Percentiles rank a stretch among this genome's conserved stretches.
These are phyloP conservation scores for Kappamyces sp. DNA, from an alignment of 192 early-diverging fungal genomes.

Conservation along the genomic window DNA sequence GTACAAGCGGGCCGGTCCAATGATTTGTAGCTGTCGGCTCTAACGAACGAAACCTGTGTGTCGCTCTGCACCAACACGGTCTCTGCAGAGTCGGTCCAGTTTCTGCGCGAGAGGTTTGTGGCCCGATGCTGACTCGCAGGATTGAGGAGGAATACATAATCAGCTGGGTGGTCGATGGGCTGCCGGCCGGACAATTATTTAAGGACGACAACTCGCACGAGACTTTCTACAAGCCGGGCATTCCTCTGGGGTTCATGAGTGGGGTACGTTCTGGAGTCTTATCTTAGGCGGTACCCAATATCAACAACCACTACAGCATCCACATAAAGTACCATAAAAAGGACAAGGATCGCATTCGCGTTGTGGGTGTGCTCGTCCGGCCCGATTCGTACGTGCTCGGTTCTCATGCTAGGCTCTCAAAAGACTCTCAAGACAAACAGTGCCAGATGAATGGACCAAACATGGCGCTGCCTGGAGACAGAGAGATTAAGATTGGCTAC, in stretches of 20 bases:
- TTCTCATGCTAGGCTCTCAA: not conserved
- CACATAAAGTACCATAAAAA: slow-evolving; percentile 72
- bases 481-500: slow-evolving; percentile 31
- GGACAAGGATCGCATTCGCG: slow-evolving; percentile 56
- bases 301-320: slow-evolving; percentile 90
- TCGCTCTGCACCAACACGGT: slow-evolving; percentile 58
- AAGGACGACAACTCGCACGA: slow-evolving; percentile 35
- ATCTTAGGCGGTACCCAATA: slow-evolving; percentile 22
- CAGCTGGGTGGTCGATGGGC: slow-evolving; percentile 75
- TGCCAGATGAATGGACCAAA: slow-evolving; percentile 13
- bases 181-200: slow-evolving; percentile 64
- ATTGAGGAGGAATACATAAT: slow-evolving; percentile 44
- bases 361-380: slow-evolving; percentile 80
- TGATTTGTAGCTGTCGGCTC: slow-evolving; percentile 51
- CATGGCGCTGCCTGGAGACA: slow-evolving; percentile 18
- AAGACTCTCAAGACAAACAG: slow-evolving; percentile 6
- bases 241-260: slow-evolving; percentile 55
- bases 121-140: slow-evolving; percentile 18
- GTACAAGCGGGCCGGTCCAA: slow-evolving; percentile 28
- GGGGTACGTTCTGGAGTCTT: not conserved
- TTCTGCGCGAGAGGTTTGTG: slow-evolving; percentile 68
- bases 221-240: slow-evolving; percentile 72
- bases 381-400: slow-evolving; percentile 33
- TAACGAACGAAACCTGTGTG: slow-evolving; percentile 51
- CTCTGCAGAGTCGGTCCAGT: slow-evolving; percentile 64